Evolutionary conservation across 202 grass and related monocot species (phyloP), one percentile per base, ranked within the genome.

Genomic region (Cymbopogon flexuosus): DNA sequence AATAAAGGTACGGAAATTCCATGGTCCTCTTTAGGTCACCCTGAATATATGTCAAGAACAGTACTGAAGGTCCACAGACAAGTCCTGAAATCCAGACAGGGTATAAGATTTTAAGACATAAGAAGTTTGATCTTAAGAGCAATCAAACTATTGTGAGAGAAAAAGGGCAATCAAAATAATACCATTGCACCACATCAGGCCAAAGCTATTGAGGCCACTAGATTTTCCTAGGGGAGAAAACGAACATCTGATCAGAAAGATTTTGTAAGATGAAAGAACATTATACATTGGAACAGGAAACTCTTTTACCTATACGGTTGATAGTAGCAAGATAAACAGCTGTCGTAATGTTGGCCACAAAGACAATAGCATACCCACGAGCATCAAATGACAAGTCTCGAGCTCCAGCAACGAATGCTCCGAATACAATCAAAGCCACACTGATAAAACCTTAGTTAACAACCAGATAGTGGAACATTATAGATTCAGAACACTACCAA

Each of bases 111-210:
- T 40, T 67, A 64, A 54, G 27, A 2, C 1, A 14, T 42, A 43
- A 75, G 22, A 47, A 59, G 15, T 47, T 61, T 70, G 41, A 80
- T 77, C n/a, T 63, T 68, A 83, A 34, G 71, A 12, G 24, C 21
- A 36, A 75, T 68, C 15, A 77, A 77, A 56, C 78, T 41, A 56
- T n/a, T 58, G 54, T 58, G 10, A 8, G 19, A 58, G 4, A 57
- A 56, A 57, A 83, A 42, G 71, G 19, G 24, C 21, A 43, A 75
- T 68, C 23, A 73, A 77, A 56, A 81, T 41, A 46, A 57, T 93
- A 99, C 96, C 96, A 81, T 99, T 99, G 83, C 96, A 99, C 96
- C 96, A 99, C 96, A 99, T 99, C 76, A 99, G 80, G 77, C 96
- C 96, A 93, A 99, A 99, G 87, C 87, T 99, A 84, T 91, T 99